Conservation (phyloP, 306 rosid genomes). For the Ziziphus jujuba region DNA sequence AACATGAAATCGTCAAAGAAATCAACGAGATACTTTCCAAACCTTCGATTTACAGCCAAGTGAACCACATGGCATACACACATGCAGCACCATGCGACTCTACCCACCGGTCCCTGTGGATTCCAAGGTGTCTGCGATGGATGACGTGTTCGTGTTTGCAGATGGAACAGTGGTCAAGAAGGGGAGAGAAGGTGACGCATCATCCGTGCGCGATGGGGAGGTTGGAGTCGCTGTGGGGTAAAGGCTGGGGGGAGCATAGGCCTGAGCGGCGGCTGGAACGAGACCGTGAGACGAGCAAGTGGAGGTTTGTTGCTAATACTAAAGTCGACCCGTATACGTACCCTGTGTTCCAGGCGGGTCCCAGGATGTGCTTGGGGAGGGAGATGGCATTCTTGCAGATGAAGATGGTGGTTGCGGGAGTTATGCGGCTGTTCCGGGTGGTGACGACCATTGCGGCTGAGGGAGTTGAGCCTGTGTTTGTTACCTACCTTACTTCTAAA, state of each 20-base stretch:
- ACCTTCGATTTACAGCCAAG: slow-evolving; percentile 30
- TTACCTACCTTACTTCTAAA: slow-evolving; percentile 35
- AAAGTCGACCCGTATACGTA: slow-evolving; percentile 49
- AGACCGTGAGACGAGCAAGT: slow-evolving; percentile 18
- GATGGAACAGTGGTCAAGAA: slow-evolving; percentile 62
- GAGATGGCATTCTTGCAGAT: slow-evolving; percentile 90
- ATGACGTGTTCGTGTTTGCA: slow-evolving; percentile 64
- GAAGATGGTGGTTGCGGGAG: slow-evolving; percentile 57
- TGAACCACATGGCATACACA: slow-evolving; percentile 53
- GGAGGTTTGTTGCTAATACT: slow-evolving; percentile 51
- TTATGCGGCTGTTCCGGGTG: slow-evolving; percentile 47
- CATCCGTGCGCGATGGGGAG: slow-evolving; percentile 62
- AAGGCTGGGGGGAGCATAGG: slow-evolving; percentile 51
- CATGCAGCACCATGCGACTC: slow-evolving; percentile 64
- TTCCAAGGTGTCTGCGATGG: slow-evolving; percentile 26
- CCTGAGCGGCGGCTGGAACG: slow-evolving; percentile 68
- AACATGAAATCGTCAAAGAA: slow-evolving; percentile 34
- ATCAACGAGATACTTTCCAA: slow-evolving; percentile 17
- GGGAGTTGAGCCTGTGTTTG: slow-evolving; percentile 41
- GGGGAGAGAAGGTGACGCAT: slow-evolving; percentile 52
- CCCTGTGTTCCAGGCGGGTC: slow-evolving; percentile 81
- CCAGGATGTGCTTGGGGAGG: slow-evolving; percentile 68
- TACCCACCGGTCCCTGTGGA: slow-evolving; percentile 67
- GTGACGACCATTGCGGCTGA: slow-evolving; percentile 29
- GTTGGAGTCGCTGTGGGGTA: slow-evolving; percentile 51